Evolutionary conservation across 148 eudicot species (phyloP), one percentile per base, ranked within the genome.

Genomic region (Nepenthes mirabilis): DNA sequence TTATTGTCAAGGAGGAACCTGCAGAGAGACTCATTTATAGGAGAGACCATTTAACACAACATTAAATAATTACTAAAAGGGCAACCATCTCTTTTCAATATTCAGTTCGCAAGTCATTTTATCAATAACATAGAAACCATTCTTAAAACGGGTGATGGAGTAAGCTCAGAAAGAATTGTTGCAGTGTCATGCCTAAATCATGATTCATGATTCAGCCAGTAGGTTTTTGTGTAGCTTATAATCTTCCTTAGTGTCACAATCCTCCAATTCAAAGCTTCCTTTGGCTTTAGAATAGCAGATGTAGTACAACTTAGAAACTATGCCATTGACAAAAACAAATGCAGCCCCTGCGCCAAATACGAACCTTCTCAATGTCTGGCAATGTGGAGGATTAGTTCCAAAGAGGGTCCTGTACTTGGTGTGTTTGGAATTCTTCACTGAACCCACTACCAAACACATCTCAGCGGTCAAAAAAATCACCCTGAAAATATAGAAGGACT

Each of bases 341-440:
- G 80, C 79, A 6, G 86, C 88, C 6, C 81, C 84, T 0, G 80
- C 86, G 9, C 80, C 79, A 59, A 86, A 82, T 11, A 80, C 78
- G 58, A 85, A 85, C 74, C 76, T 83, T 57, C 83, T 76, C 47
- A 80, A 69, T 1, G 79, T 78, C 68, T 78, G 73, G 51, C 93
- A 85, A 55, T 11, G 6, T 9, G 81, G 80, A 34, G 68, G 64
- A 11, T 9, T 32, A 9, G 2, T 1, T 34, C 36, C 58, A 14
- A 8, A 55, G 58, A 55, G 6, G 58, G 35, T 55, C 14, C 36
- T 33, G 58, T 55, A 33, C 14, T 34, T 77, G 14, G 82, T 70
- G 67, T 75, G 82, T 23, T 75, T 60, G 34, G 80, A 80, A 55
- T 83, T 83, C 47, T 72, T 73, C 47, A 74, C 77, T 51, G 84